A percentile compares a stretch with the other conserved stretches of the same genome.
phyloP scores from a whole-genome alignment of 371 early-diverging fungal genomes.

The Mortierella sp. region DNA sequence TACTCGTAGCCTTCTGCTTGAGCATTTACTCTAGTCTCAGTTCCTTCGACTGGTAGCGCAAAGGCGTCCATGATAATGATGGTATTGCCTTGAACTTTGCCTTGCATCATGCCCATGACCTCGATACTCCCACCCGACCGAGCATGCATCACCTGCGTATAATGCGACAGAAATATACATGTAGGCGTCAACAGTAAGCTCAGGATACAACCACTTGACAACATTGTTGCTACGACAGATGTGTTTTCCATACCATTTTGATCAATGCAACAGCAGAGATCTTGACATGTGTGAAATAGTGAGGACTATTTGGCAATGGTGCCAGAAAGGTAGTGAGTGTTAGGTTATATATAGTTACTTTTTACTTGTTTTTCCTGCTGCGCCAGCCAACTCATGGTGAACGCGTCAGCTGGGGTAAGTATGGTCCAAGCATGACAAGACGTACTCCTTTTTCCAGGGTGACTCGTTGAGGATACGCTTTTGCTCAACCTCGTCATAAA shows the following conservation, averaged over 20 bases:
- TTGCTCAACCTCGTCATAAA: conserved; percentile 79
- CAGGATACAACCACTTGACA: neutral
- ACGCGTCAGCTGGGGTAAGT: conserved; percentile 17
- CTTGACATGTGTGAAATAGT: conserved; percentile 91
- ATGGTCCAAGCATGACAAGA: neutral
- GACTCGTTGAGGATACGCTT: conserved; percentile 70
- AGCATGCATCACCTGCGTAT: conserved; percentile 90
- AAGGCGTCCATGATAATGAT: conserved; percentile 97
- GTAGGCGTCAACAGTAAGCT: neutral
- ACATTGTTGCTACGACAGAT: neutral
- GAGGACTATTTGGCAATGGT: conserved; percentile 68
- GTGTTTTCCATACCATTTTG: conserved; percentile 84
- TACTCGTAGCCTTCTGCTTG: conserved; percentile 95
- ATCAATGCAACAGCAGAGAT: conserved; percentile 96
- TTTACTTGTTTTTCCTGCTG: conserved; percentile 16
- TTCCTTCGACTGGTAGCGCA: conserved; percentile 98
- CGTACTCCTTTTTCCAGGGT: conserved; percentile 89
- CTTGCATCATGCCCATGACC: conserved; percentile 98
- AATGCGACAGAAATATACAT: neutral
- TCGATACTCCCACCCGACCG: conserved; percentile 96
- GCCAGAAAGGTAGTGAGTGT: neutral
- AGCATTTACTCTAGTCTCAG: conserved; percentile 99
- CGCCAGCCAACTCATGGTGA: conserved; percentile 16
- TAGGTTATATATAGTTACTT: neutral
- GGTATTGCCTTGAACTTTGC: conserved; percentile 88